Evolutionary conservation across 768 basidiomycete genomes (phyloP), one percentile per base, ranked within the genome.

Genomic region (Hericium coralloides): DNA sequence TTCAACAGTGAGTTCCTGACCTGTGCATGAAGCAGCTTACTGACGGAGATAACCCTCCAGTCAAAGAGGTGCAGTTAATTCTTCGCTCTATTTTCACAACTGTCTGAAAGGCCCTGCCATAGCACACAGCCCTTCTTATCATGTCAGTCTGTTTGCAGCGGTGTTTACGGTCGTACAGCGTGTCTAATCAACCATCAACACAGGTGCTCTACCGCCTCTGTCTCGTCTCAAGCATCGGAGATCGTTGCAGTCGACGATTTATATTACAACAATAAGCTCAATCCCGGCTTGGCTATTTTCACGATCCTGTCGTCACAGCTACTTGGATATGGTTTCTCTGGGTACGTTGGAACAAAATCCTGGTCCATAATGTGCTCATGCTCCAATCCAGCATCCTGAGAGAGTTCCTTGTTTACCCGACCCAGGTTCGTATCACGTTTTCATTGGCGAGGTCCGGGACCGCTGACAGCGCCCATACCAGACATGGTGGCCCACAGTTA

Each of bases 261-360:
- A 51, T 69, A 66, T 59, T 69, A 69, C 59, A 65, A 68, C 59
- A 67, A 74, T 47, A 63, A 71, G 66, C 72, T 74, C 18, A 78
- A 77, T 56, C 67, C 69, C 15, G 76, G 66, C 12, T 65, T 76
- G 22, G 73, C 73, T 18, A 76, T 78, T 38, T 74, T 77, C 63
- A 75, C 73, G 5, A 66, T 74, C 12, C 72, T 76, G 52, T 70
- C 71, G 54, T 62, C 55, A 36, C 74, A 75, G 59, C 65, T 74
- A 18, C 67, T 77, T 60, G 74, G 74, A 4, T 77, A 76, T 57
- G 73, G 74, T 5, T 63, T 76, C 31, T 74, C 72, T 55, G 70
- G 74, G 57, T 60, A 45, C 1, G 57, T 20, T 4, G 23, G 20
- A 31, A 14, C 2, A 56, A 9, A n/a, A 2, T 14, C 6, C 2